A percentile compares a stretch with the other conserved stretches of the same genome.
These are phyloP conservation scores for Brassica incana DNA, from an alignment of 345 rosid genomes.

Conservation along the genomic window DNA sequence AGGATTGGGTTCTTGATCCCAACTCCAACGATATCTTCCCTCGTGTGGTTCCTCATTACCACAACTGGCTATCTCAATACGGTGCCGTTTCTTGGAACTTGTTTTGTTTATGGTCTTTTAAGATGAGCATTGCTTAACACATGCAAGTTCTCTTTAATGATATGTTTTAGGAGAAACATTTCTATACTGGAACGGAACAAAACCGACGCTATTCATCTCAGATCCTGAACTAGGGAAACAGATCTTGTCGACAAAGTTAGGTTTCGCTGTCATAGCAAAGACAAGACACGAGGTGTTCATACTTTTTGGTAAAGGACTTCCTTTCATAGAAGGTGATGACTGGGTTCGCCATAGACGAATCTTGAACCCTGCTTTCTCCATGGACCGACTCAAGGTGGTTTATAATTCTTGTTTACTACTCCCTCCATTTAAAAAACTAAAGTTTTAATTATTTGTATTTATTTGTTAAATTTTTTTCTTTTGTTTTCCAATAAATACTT, in stretches of 20 bases:
- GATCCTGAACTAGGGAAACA: conserved; percentile 11
- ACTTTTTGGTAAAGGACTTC: conserved; percentile 1
- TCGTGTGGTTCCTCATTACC: conserved; percentile 3
- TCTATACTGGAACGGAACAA: conserved; percentile 9
- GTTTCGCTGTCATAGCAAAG: conserved; percentile 6
- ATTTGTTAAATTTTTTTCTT: no score
- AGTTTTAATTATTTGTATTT: no score
- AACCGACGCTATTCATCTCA: conserved; percentile 3
- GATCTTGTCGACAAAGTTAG: conserved; percentile 5
- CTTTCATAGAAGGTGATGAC: conserved; percentile 12
- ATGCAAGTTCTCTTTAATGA: background rate
- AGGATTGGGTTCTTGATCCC: background rate
- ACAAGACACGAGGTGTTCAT: background rate
- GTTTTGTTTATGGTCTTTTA: background rate
- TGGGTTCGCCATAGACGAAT: conserved; percentile 16
- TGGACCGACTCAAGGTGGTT: conserved; percentile 12
- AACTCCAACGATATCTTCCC: conserved; percentile 6
- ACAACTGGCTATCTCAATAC: conserved; percentile 8
- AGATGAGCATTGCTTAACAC: background rate
- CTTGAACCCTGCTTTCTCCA: conserved; percentile 6
- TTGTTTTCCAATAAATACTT: no score
- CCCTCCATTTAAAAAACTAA: no score
- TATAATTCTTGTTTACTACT: background rate
- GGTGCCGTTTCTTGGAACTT: background rate
- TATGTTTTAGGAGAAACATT: conserved; percentile 1